Evolutionary conservation across 192 early-diverging fungal species (phyloP), one percentile per base, ranked within the genome.

Genomic region (Umbelopsis sp.): DNA sequence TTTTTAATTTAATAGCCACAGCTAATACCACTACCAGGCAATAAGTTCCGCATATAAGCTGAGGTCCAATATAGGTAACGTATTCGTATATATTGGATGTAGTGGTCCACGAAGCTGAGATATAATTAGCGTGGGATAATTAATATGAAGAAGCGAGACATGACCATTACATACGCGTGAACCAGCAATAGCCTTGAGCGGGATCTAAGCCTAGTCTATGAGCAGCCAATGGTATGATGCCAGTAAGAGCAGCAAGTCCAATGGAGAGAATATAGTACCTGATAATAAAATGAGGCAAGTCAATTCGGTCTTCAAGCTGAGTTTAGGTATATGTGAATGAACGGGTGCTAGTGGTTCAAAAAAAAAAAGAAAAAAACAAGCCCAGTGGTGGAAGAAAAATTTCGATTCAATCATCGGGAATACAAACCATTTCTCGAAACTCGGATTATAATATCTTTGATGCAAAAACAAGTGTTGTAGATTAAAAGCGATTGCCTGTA

Each of bases 341-440:
- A 21, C 47, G 47, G 47, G 47, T 5, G 20, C 47, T 49, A 49
- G 47, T 49, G 16, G n/a, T n/a, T 16, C 16, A 7, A 49, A n/a
- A 17, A 49, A 49, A 49, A 47, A 20, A 49, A 49, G 20, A 49
- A 49, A 49, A 16, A 49, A 16, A 16, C 16, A 20, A 49, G n/a
- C n/a, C n/a, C n/a, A n/a, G n/a, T n/a, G n/a, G n/a, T 49, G 5
- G 16, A 49, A 49, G n/a, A 49, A 47, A 38, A 41, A 41, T 41
- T 11, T 41, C 38, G 12, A 41, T 41, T 41, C 38, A 41, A 11
- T 20, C 10, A 62, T 22, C 56, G 56, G 56, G 34, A 34, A 17
- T 62, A 62, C 56, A 62, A 62, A 62, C 70, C 70, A 71, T 56
- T 71, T 71, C 70, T 71, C 70, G 51, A 71, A 56, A 20, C 34